Conservation (phyloP, 2,329 filamentous ascomycete genomes). For the Scolecobasidium constrictum region DNA sequence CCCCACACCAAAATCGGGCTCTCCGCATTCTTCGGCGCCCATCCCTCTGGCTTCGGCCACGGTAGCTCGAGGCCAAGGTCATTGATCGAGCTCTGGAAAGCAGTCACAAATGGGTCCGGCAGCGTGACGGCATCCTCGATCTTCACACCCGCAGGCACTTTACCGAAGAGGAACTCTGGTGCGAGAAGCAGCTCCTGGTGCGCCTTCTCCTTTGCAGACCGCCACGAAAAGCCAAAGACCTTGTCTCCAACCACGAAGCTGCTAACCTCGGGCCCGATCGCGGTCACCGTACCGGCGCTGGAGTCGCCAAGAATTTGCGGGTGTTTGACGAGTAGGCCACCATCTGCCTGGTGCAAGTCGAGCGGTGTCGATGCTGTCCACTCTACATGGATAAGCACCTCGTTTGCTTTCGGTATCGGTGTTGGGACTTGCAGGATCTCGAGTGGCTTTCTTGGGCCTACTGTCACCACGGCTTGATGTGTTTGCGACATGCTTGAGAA, state of each 20-base stretch:
- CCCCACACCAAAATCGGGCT: slow-evolving; percentile 20
- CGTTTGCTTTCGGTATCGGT: slow-evolving; percentile 23
- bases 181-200: slow-evolving; percentile 46
- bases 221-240: slow-evolving; percentile 46
- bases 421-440: slow-evolving; percentile 25
- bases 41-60: slow-evolving; percentile 42
- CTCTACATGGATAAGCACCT: slow-evolving; percentile 43
- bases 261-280: slow-evolving; percentile 35
- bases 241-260: slow-evolving; percentile 41
- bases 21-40: slow-evolving; percentile 23
- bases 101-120: slow-evolving; percentile 46
- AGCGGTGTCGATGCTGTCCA: slow-evolving; percentile 53
- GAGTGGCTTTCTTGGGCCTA: slow-evolving; percentile 25
- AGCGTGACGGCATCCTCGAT: slow-evolving; percentile 39
- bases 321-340: slow-evolving; percentile 41
- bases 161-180: slow-evolving; percentile 38
- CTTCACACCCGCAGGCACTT: not conserved
- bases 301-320: slow-evolving; percentile 43
- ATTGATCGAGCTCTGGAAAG: slow-evolving; percentile 41
- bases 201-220: slow-evolving; percentile 36
- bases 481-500: slow-evolving; percentile 15
- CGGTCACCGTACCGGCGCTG: slow-evolving; percentile 42
- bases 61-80: slow-evolving; percentile 45
- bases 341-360: slow-evolving; percentile 51
- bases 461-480: slow-evolving; percentile 31